A percentile compares a stretch with the other conserved stretches of the same genome.
Conservation (phyloP, 2,329 filamentous ascomycete genomes). For the Fulvia fulva region DNA sequence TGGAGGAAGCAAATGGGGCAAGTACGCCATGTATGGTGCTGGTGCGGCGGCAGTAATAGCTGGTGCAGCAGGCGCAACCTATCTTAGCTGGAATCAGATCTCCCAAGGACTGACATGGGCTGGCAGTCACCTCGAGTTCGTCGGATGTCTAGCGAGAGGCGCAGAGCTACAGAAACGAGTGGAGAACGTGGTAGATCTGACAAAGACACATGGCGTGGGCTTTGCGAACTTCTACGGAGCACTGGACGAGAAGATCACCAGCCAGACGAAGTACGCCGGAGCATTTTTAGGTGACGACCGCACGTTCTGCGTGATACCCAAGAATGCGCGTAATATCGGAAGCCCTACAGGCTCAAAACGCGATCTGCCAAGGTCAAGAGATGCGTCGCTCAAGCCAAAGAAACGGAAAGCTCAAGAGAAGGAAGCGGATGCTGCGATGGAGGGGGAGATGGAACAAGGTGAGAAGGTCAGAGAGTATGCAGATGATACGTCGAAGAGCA, state of each 20-base stretch:
- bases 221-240: constrained; percentile 86
- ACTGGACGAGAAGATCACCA: constrained; percentile 61
- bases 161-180: constrained; percentile 77
- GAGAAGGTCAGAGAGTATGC: constrained; percentile 34
- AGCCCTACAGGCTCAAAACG: constrained; percentile 26
- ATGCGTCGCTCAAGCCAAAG: constrained; percentile 4
- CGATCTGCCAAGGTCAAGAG: constrained; percentile 8
- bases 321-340: constrained; percentile 24
- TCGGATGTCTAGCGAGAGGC: constrained; percentile 79
- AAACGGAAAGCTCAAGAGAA: constrained; percentile 16
- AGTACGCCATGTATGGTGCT: constrained; percentile 78
- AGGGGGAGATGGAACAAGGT: constrained; percentile 31
- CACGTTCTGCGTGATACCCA: constrained; percentile 84
- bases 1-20: constrained; percentile 40
- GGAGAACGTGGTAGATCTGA: constrained; percentile 60
- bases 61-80: constrained; percentile 79
- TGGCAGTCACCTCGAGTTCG: constrained; percentile 86
- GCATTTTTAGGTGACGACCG: constrained; percentile 60
- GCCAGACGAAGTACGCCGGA: constrained; percentile 50
- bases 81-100: constrained; percentile 78
- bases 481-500: constrained; percentile 29
- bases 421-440: constrained; percentile 20
- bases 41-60: constrained; percentile 77
- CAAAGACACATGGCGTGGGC: constrained; percentile 63
- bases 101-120: constrained; percentile 75